Base-by-base conservation (phyloP, 2,329 filamentous ascomycete genomes). In the Colletotrichum lini region DNA sequence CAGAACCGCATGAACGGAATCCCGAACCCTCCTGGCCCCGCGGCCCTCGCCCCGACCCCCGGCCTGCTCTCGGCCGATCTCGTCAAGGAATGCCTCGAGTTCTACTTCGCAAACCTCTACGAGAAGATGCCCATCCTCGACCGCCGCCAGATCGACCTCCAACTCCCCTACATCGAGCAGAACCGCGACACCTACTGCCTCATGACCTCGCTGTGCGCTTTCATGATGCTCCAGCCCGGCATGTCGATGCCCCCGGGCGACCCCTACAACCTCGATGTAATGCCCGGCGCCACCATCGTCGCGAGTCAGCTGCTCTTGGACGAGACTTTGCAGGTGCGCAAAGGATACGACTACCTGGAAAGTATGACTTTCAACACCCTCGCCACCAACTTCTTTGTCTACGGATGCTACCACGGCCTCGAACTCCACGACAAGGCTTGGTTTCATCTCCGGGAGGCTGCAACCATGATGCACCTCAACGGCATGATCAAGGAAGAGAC, bases 351-450 rank as follows among this genome's bases (percentile, higher is more conserved):
- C 70, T 89, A 90, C 73, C 83, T 88, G 42, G 88, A 89, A 62
- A 82, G 82, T 16, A 86, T 90, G 9, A 88, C 84, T 10, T 79
- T 88, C 70, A 89, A 90, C 75, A 87, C 84, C 54, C 79, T 94
- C 15, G 89, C 91, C 70, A 94, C 92, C n/a, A 94, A 92, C 65
- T 94, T 93, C 80, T 95, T 96, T 79, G 79, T 96, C 35, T 95
- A 94, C 76, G 92, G 89, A 47, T 92, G 91, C 69, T 90, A 92
- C 78, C 92, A 92, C 72, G 91, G 90, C 47, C 83, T 94, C 57
- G 92, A 94, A 73, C 86, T 91, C 78, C 92, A 95, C 78, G 90
- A 93, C 73, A 91, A 91, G 79, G 93, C 93, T 1, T 96, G 93
- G 93, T 95, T 91, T 77, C 90, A 94, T 78, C 84, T 96, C 12